These are phyloP conservation scores for Stagonosporopsis cucurbitacearum DNA, from an alignment of 2,329 filamentous ascomycete species.

Conservation along the genomic window DNA sequence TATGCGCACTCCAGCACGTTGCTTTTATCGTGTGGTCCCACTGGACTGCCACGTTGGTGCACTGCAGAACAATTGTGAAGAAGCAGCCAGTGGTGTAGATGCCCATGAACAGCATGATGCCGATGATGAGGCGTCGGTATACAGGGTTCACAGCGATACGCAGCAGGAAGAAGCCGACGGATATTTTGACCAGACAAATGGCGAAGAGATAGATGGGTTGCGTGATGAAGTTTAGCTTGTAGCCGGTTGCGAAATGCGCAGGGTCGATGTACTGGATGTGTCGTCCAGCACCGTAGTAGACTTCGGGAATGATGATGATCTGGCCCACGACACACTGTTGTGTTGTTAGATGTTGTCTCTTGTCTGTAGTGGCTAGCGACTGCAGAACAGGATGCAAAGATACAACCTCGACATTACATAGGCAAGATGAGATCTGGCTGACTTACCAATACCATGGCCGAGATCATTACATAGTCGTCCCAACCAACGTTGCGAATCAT, in stretches of 20 bases:
- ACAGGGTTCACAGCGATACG: constrained; percentile 51
- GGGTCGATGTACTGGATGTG: constrained; percentile 54
- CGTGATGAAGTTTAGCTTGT: constrained; percentile 57
- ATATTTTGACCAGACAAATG: constrained; percentile 57
- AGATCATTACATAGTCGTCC: constrained; percentile 58
- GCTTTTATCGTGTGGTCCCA: constrained; percentile 54
- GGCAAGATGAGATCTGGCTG: neutral
- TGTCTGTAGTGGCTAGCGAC: no score
- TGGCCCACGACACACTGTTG: constrained; percentile 49
- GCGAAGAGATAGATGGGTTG: constrained; percentile 57
- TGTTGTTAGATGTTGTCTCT: constrained; percentile 6
- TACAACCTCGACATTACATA: neutral
- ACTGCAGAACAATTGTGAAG: constrained; percentile 59
- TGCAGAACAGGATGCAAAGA: no score
- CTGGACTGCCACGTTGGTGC: constrained; percentile 53
- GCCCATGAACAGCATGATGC: constrained; percentile 55
- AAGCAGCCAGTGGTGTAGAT: constrained; percentile 55
- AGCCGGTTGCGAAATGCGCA: constrained; percentile 43
- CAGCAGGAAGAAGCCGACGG: constrained; percentile 57
- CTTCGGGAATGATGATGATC: constrained; percentile 51
- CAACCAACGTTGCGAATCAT: constrained; percentile 59
- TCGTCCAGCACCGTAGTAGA: constrained; percentile 54
- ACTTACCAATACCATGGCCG: constrained; percentile 48
- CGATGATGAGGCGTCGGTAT: constrained; percentile 53
- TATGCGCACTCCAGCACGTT: constrained; percentile 52